These are phyloP conservation scores for Helotiales sp. DNA, from an alignment of 2,329 filamentous ascomycete genomes.

Conservation along the genomic window DNA sequence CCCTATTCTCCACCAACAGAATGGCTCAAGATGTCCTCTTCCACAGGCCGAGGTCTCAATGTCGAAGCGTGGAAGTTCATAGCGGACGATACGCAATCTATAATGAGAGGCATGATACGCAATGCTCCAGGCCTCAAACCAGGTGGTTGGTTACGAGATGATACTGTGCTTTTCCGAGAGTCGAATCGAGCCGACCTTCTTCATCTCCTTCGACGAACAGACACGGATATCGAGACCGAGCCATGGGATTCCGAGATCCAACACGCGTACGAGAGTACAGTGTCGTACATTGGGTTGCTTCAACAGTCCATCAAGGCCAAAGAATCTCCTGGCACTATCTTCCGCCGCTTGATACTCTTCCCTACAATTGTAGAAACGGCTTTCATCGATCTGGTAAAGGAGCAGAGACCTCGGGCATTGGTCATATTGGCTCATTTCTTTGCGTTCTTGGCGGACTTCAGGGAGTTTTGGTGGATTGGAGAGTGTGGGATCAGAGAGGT, in stretches of 20 bases:
- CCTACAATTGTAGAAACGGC: conserved; percentile 9
- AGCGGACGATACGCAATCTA: conserved; percentile 10
- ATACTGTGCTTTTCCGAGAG: conserved; percentile 10
- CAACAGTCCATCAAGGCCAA: conserved; percentile 7
- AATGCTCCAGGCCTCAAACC: conserved; percentile 9
- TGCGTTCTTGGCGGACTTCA: conserved; percentile 34
- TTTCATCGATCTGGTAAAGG: conserved; percentile 17
- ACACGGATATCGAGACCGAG: conserved; percentile 12
- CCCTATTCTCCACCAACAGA: conserved; percentile 22
- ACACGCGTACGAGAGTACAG: conserved; percentile 17
- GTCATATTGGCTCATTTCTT: conserved; percentile 36
- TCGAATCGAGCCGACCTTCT: conserved; percentile 15
- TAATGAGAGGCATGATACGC: conserved; percentile 15
- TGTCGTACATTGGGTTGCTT: conserved; percentile 21
- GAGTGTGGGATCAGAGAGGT: conserved; percentile 19
- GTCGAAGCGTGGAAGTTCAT: conserved; percentile 19
- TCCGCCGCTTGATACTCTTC: conserved; percentile 19
- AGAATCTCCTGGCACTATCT: conserved; percentile 3
- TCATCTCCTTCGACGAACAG: conserved; percentile 16
- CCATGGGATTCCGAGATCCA: conserved; percentile 19
- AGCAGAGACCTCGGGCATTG: conserved; percentile 21
- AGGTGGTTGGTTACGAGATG: not conserved
- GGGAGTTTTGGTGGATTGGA: conserved; percentile 38
- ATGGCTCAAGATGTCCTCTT: conserved; percentile 21
- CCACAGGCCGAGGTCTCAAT: conserved; percentile 11